phyloP scores from a whole-genome alignment of 306 rosid genomes.

The Senna tora region DNA sequence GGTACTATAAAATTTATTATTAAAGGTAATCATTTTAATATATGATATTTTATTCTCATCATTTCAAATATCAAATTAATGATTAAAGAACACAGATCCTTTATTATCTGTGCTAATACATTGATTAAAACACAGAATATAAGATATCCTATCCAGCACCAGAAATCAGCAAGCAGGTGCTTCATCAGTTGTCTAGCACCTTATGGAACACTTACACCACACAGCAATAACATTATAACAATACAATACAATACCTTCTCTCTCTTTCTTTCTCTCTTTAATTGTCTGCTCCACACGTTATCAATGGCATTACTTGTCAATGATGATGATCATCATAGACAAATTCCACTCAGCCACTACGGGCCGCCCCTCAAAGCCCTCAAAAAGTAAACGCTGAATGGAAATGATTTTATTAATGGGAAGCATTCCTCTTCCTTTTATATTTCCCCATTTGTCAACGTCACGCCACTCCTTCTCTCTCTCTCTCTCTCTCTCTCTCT shows the following conservation, averaged over 20 bases:
- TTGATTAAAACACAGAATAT: too few species aligned
- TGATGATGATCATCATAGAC: conserved; percentile 41
- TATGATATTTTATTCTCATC: too few species aligned
- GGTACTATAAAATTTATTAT: too few species aligned
- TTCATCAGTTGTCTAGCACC: conserved; percentile 18
- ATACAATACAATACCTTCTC: neutral
- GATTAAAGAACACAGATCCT: too few species aligned
- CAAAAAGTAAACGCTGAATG: conserved; percentile 56
- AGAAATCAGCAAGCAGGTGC: conserved; percentile 6
- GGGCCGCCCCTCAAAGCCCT: conserved; percentile 34
- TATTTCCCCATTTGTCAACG: conserved; percentile 47
- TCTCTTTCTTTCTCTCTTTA: neutral
- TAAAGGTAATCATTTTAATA: too few species aligned
- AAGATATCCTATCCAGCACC: neutral
- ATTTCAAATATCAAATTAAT: too few species aligned
- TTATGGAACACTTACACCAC: conserved; percentile 5
- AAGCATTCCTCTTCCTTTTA: conserved; percentile 37
- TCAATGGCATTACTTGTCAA: conserved; percentile 32
- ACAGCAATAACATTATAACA: conserved; percentile 17
- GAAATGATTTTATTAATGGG: conserved; percentile 16
- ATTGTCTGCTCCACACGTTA: conserved; percentile 38
- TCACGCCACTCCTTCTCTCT: conserved; percentile 41
- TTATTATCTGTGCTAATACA: too few species aligned
- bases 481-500: conserved; percentile 5
- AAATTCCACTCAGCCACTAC: conserved; percentile 48